phyloP scores from a whole-genome alignment of 106 monocot species.

The Allium cepa region DNA sequence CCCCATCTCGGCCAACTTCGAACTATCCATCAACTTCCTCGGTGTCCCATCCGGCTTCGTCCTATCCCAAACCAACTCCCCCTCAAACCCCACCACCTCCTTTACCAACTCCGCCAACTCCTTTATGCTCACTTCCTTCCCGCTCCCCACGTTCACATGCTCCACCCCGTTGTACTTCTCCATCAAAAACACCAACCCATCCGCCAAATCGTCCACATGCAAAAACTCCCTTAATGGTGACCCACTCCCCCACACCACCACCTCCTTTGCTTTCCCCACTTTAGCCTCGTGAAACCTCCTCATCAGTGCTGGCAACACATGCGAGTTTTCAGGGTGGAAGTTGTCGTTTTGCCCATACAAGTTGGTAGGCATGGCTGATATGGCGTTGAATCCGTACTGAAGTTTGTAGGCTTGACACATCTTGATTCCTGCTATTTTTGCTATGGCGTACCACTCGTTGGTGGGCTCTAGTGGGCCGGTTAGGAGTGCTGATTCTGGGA shows the following conservation, averaged over 20 bases:
- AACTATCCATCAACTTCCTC: slow-evolving; percentile 91
- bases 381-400: slow-evolving; percentile 67
- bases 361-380: slow-evolving; percentile 98
- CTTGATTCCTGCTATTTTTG: slow-evolving; percentile 97
- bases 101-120: slow-evolving; percentile 89
- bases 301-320: slow-evolving; percentile 80
- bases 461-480: slow-evolving; percentile 89
- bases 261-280: slow-evolving; percentile 34
- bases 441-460: slow-evolving; percentile 97
- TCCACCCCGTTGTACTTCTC: slow-evolving; percentile 63
- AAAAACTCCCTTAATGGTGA: slow-evolving; percentile 88
- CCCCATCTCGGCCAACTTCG: slow-evolving; percentile 58
- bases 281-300: slow-evolving; percentile 91
- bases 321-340: slow-evolving; percentile 97
- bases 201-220: slow-evolving; percentile 87
- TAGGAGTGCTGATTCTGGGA: slow-evolving; percentile 73
- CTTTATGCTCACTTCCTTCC: slow-evolving; percentile 80
- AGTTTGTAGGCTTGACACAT: slow-evolving; percentile 86
- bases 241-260: slow-evolving; percentile 90
- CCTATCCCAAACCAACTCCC: slow-evolving; percentile 69
- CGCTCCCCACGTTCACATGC: slow-evolving; percentile 93
- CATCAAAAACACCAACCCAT: slow-evolving; percentile 82
- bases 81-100: slow-evolving; percentile 78
- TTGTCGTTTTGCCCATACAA: slow-evolving; percentile 90
- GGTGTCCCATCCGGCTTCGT: slow-evolving; percentile 91